Evolutionary conservation across 257 asterid genomes (phyloP).

Genomic region (Solanum gandarillasii): DNA sequence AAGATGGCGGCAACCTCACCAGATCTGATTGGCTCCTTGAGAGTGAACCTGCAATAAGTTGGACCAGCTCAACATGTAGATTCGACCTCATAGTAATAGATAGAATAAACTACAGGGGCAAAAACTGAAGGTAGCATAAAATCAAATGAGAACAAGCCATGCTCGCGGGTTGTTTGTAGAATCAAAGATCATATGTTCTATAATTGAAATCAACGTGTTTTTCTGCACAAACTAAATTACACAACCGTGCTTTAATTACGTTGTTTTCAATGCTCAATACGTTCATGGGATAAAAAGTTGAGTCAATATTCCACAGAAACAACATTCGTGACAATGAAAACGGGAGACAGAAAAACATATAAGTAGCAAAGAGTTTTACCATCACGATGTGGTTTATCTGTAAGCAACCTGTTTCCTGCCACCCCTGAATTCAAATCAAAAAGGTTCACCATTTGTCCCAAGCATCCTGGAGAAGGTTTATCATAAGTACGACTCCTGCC

Average conservation of each 20-base stretch:
- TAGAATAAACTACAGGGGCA: not conserved
- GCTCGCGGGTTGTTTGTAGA: not conserved
- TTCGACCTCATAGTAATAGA: not conserved
- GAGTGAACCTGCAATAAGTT: slow-evolving; percentile 44
- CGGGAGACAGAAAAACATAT: not conserved
- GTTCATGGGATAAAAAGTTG: not conserved
- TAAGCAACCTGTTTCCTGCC: slow-evolving; percentile 55
- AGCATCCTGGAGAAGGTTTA: slow-evolving; percentile 61
- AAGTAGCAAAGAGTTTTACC: slow-evolving; percentile 28
- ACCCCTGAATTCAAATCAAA: slow-evolving; percentile 64
- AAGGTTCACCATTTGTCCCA: slow-evolving; percentile 90
- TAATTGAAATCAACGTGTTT: not conserved
- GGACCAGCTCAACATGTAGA: not conserved
- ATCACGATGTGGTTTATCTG: slow-evolving; percentile 69
- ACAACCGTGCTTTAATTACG: not conserved
- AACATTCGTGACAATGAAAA: not conserved
- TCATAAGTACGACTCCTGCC: slow-evolving; percentile 29
- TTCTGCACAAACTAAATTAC: not conserved
- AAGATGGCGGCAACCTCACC: slow-evolving; percentile 36
- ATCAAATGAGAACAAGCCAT: not conserved
- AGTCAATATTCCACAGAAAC: not conserved
- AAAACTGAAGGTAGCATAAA: not conserved
- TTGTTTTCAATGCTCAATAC: not conserved
- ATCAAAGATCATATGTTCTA: not conserved
- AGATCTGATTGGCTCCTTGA: slow-evolving; percentile 72